These are phyloP conservation scores for Termitomyces heimii DNA, from an alignment of 768 basidiomycete genomes.

Conservation along the genomic window DNA sequence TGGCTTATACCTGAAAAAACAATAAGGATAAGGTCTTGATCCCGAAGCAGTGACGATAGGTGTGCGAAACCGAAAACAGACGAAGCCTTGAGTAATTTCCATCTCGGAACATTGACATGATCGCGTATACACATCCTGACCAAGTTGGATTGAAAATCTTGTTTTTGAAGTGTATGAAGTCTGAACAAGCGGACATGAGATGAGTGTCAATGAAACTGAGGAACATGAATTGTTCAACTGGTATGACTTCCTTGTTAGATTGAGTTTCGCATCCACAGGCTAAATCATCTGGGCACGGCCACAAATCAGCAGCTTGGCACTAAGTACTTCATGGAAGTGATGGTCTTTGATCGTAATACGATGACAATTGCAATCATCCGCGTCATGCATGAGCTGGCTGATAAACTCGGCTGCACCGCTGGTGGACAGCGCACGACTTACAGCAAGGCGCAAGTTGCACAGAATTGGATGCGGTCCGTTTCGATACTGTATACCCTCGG, in stretches of 20 bases:
- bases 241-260: no score
- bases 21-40: not conserved
- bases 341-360: not conserved
- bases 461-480: conserved; percentile 15
- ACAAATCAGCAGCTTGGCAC: conserved; percentile 11
- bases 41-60: not conserved
- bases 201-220: not conserved
- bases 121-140: not conserved
- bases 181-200: no score
- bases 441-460: conserved; percentile 18
- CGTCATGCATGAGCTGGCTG: conserved; percentile 8
- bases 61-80: not conserved
- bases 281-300: conserved; percentile 13
- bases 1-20: not conserved
- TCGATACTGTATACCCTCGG: conserved; percentile 10
- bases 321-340: conserved; percentile 11
- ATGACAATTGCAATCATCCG: conserved; percentile 3
- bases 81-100: not conserved
- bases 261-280: not conserved
- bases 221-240: not conserved
- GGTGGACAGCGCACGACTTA: conserved; percentile 15
- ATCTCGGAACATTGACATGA: not conserved
- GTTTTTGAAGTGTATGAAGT: no score
- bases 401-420: conserved; percentile 10
- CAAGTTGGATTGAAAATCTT: not conserved